Base-by-base conservation (phyloP, 1,284 basidiomycete species). In the Megacollybia platyphylla region DNA sequence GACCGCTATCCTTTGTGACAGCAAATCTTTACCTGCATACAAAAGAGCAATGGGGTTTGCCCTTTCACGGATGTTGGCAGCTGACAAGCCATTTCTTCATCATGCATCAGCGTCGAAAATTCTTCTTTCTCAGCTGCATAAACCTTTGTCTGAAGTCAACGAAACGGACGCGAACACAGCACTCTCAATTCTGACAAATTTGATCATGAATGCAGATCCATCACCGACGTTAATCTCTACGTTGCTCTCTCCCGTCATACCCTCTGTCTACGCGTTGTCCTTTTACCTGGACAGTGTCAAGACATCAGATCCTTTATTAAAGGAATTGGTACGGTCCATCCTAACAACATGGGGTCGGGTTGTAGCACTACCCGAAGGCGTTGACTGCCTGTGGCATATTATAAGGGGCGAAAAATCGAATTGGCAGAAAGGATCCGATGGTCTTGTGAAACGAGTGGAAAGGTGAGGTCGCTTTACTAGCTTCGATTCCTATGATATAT, bases 201-300 rank as follows among this genome's bases (percentile, higher is more conserved):
- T 89, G 18, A 58, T 89, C 2, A 68, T 76, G 5, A 85, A 88
- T 49, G 76, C 80, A 4, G 87, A 91, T 48, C 87, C 87, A 2
- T 80, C 84, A 1, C 81, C 86, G 0, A 58, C 62, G 2, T 68
- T 87, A 31, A 70, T 87, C 37, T 69, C 78, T 0, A 59, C 63
- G 10, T 52, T 90, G 5, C 58, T 92, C 10, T 75, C 77, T 2
- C 83, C 87, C 0, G 73, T 91, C 37, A 52, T 84, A 0, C 62
- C 79, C 0, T 61, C 75, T 1, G 56, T 93, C 2, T 88, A 88
- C 55, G 67, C 76, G 1, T 64, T 92, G 3, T 59, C 71, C 4
- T 67, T 66, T 39, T 61, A 75, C 43, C 54, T 90, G 13, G 67
- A 74, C 17, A 58, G 57, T 7, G 53, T 59, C 17, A 78, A 71